These are phyloP conservation scores for Aspergillus baeticus DNA, from an alignment of 495 filamentous ascomycete species.

Conservation along the genomic window DNA sequence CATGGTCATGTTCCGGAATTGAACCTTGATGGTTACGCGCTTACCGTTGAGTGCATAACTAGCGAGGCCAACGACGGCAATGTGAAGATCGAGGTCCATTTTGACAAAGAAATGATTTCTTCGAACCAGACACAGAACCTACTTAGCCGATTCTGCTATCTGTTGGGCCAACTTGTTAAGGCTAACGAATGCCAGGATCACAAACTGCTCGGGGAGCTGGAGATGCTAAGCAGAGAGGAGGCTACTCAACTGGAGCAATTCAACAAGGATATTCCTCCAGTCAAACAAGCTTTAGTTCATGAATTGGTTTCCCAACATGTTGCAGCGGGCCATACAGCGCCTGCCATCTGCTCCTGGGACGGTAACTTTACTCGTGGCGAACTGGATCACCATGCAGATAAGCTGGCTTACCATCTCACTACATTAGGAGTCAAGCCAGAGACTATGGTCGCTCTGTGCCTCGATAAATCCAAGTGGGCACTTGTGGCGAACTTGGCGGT, in stretches of 20 bases:
- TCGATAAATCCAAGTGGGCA: constrained; percentile 48
- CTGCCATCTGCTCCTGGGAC: constrained; percentile 23
- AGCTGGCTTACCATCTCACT: constrained; percentile 32
- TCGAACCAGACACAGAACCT: neutral
- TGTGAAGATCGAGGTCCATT: constrained; percentile 6
- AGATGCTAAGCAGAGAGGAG: constrained; percentile 10
- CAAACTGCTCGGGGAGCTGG: neutral
- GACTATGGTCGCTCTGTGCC: constrained; percentile 49
- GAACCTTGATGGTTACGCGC: constrained; percentile 29
- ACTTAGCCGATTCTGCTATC: constrained; percentile 14
- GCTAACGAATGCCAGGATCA: neutral
- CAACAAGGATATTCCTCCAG: neutral
- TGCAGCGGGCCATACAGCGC: neutral
- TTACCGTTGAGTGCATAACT: constrained; percentile 29
- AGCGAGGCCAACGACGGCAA: neutral
- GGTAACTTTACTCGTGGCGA: constrained; percentile 31
- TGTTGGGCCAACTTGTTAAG: constrained; percentile 7
- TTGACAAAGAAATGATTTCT: constrained; percentile 2
- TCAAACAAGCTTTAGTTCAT: constrained; percentile 5
- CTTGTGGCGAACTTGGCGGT: constrained; percentile 37
- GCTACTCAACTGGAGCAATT: constrained; percentile 11
- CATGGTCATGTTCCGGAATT: constrained; percentile 20
- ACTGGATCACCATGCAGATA: constrained; percentile 27
- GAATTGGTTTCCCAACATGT: constrained; percentile 4
- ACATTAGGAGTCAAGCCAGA: constrained; percentile 34